A percentile compares a stretch with the other conserved stretches of the same genome.
Conservation (phyloP, 352 stramenopile species). For the Phytopythium cucurbitacearum region DNA sequence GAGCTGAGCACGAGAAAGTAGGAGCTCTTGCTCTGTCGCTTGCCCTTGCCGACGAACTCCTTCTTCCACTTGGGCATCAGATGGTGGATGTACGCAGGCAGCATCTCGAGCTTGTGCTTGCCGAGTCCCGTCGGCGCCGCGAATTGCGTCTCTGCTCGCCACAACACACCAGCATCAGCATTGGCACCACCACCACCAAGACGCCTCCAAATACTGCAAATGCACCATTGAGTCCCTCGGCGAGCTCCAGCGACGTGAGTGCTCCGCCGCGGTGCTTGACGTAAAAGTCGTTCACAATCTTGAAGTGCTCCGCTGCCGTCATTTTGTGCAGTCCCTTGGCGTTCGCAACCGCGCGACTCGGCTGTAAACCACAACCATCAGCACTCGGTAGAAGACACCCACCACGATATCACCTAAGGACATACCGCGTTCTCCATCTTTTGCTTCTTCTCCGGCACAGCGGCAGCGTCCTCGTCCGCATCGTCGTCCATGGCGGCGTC, state of each 20-base stretch:
- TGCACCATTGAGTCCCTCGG: slow-evolving; percentile 70
- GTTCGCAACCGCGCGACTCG: slow-evolving; percentile 1
- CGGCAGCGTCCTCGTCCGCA: slow-evolving; percentile 8
- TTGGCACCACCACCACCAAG: neutral
- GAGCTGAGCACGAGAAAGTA: slow-evolving; percentile 90
- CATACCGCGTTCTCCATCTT: slow-evolving; percentile 22
- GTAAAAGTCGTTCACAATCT: slow-evolving; percentile 79
- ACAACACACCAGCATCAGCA: neutral
- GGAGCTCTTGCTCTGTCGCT: slow-evolving; percentile 85
- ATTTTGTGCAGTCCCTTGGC: slow-evolving; percentile 78
- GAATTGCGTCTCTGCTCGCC: slow-evolving; percentile 59
- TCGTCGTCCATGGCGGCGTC: slow-evolving; percentile 5
- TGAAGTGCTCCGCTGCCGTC: slow-evolving; percentile 68
- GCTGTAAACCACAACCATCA: too few relatives aligned
- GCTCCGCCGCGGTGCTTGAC: slow-evolving; percentile 68
- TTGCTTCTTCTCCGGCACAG: slow-evolving; percentile 43
- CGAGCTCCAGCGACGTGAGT: slow-evolving; percentile 81
- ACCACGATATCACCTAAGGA: neutral
- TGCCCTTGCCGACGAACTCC: slow-evolving; percentile 71
- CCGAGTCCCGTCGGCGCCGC: slow-evolving; percentile 48
- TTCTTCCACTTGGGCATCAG: slow-evolving; percentile 71
- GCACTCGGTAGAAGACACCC: neutral
- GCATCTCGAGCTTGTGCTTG: slow-evolving; percentile 74
- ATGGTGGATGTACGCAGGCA: slow-evolving; percentile 72
- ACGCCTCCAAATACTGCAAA: slow-evolving; percentile 1